These are phyloP conservation scores for Fagopyrum esculentum DNA, from an alignment of 148 eudicot species.

Conservation along the genomic window DNA sequence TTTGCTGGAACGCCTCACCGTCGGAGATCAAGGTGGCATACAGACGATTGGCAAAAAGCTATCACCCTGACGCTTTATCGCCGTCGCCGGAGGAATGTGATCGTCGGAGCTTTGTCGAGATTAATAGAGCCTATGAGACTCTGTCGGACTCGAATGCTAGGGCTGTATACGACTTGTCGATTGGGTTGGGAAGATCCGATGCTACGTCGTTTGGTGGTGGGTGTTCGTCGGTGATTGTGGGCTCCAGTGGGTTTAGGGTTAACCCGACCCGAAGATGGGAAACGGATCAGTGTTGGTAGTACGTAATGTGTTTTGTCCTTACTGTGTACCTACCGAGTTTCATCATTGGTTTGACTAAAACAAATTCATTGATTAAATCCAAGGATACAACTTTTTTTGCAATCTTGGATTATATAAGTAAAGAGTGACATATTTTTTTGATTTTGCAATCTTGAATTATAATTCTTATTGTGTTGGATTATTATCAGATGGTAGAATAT, in stretches of 20 bases:
- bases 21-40: conserved; percentile 63
- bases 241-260: background rate
- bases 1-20: conserved; percentile 39
- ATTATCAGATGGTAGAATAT: too few species aligned
- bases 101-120: conserved; percentile 44
- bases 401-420: background rate
- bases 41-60: conserved; percentile 49
- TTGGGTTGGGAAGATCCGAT: background rate
- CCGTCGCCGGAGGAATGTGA: conserved; percentile 17
- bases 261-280: conserved; percentile 1
- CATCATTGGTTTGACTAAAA: too few species aligned
- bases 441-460: too few species aligned
- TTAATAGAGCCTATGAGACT: conserved; percentile 54
- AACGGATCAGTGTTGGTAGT: conserved; percentile 8
- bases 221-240: background rate
- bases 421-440: background rate
- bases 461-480: too few species aligned
- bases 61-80: conserved; percentile 44
- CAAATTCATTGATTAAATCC: background rate
- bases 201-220: background rate
- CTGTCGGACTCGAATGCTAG: conserved; percentile 44
- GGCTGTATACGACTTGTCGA: background rate
- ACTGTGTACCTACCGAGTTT: too few species aligned
- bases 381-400: background rate
- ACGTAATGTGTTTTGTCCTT: too few species aligned